phyloP scores from a whole-genome alignment of 305 asterid genomes.

The Solanum hybrid region DNA sequence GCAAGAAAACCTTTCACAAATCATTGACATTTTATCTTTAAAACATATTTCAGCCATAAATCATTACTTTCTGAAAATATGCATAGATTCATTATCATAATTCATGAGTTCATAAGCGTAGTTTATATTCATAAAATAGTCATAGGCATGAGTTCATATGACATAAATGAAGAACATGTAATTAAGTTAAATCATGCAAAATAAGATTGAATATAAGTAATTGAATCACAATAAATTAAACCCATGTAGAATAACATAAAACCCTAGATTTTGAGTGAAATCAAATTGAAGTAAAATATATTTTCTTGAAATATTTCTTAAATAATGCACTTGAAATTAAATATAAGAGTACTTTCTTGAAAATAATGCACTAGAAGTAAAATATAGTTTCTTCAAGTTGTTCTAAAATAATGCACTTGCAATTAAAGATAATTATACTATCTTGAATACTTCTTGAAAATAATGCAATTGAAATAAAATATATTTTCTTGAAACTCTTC shows the following conservation, averaged over 20 bases:
- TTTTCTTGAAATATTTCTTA: too few species aligned
- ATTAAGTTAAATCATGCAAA: not conserved
- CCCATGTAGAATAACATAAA: not conserved
- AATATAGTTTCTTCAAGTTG: too few species aligned
- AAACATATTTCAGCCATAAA: not conserved
- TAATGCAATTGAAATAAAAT: not conserved
- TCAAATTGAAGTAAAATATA: too few species aligned
- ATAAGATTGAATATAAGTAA: not conserved
- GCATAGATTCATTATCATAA: not conserved
- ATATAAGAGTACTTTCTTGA: not conserved
- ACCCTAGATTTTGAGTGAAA: not conserved
- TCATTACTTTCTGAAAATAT: too few species aligned
- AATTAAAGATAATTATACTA: not conserved
- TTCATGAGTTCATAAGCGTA: not conserved
- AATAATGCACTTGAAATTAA: not conserved
- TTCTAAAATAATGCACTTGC: not conserved
- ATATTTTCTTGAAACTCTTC: not conserved
- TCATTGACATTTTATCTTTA: not conserved
- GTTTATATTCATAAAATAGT: not conserved
- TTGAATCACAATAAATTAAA: not conserved
- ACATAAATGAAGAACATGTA: too few species aligned
- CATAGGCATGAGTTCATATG: not conserved
- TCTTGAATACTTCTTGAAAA: not conserved
- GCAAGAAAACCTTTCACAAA: too few species aligned
- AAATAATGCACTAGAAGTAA: not conserved